phyloP scores from a whole-genome alignment of 2,329 filamentous ascomycete genomes.

The Pseudogymnoascus sp. region DNA sequence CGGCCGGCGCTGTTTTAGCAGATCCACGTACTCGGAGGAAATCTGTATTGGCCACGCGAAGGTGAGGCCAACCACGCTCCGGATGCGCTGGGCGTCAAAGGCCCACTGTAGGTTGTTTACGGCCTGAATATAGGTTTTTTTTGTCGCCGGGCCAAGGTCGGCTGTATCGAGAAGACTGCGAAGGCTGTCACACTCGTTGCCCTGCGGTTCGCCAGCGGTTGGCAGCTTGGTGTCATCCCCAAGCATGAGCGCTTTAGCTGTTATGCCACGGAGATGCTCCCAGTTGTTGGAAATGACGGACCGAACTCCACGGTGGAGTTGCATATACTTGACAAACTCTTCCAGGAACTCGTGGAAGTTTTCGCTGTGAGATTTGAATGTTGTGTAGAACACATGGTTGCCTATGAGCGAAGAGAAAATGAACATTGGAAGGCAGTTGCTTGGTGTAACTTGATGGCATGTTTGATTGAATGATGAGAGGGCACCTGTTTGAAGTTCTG shows the following conservation, averaged over 20 bases:
- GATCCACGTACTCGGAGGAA: constrained; percentile 25
- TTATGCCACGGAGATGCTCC: constrained; percentile 18
- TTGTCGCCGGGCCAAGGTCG: constrained; percentile 5
- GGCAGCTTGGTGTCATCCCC: constrained; percentile 7
- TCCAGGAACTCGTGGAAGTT: constrained; percentile 27
- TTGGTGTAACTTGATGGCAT: constrained; percentile 14
- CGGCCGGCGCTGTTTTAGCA: constrained; percentile 27
- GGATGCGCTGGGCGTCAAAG: constrained; percentile 12
- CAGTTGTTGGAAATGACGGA: constrained; percentile 19
- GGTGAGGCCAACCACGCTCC: constrained; percentile 15
- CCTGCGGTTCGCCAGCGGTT: neutral
- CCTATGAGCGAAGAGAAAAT: constrained; percentile 28
- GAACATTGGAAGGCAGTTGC: constrained; percentile 27
- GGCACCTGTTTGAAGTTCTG: constrained; percentile 27
- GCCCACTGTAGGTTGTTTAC: constrained; percentile 15
- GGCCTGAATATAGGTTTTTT: constrained; percentile 13
- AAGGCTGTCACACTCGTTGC: constrained; percentile 12
- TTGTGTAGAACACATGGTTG: constrained; percentile 33
- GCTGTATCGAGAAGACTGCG: constrained; percentile 8
- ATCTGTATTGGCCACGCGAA: constrained; percentile 33
- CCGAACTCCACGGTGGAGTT: constrained; percentile 27
- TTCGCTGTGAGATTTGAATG: constrained; percentile 25
- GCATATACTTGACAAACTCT: constrained; percentile 26
- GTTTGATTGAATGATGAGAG: constrained; percentile 28
- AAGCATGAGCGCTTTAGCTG: constrained; percentile 21